These are phyloP conservation scores for Mortierella alpina DNA, from an alignment of 192 early-diverging fungal species.

Conservation along the genomic window DNA sequence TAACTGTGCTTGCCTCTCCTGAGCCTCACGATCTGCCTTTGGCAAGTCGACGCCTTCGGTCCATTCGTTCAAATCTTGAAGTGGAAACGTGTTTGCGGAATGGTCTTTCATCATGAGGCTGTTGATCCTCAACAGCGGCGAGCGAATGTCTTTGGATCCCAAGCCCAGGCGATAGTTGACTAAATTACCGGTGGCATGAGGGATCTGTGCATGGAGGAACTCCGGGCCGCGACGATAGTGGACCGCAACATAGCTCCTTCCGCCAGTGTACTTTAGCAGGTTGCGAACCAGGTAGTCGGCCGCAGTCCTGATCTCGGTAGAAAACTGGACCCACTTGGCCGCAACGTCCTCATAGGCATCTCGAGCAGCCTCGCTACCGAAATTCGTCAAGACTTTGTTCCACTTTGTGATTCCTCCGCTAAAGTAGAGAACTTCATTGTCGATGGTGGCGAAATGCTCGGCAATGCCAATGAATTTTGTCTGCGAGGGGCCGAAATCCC, in stretches of 20 bases:
- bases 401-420: slow-evolving; percentile 8
- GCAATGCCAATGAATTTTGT: not conserved
- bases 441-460: not conserved
- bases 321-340: slow-evolving; percentile 8
- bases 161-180: no score
- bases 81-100: no score
- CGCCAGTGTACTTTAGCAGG: slow-evolving; percentile 3
- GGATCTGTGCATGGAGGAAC: not conserved
- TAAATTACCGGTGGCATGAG: not conserved
- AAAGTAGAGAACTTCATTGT: slow-evolving; percentile 3
- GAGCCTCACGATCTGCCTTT: no score
- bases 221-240: not conserved
- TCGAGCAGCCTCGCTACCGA: not conserved
- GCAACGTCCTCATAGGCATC: slow-evolving; percentile 13
- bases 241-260: not conserved
- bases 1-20: no score
- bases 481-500: no score
- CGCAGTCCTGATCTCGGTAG: not conserved
- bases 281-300: slow-evolving; percentile 9
- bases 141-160: no score
- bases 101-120: no score
- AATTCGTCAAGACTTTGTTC: not conserved
- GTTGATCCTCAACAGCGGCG: no score
- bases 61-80: no score
- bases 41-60: no score